Evolutionary conservation across 306 rosid species (phyloP).

Genomic region (Canavalia gladiata): DNA sequence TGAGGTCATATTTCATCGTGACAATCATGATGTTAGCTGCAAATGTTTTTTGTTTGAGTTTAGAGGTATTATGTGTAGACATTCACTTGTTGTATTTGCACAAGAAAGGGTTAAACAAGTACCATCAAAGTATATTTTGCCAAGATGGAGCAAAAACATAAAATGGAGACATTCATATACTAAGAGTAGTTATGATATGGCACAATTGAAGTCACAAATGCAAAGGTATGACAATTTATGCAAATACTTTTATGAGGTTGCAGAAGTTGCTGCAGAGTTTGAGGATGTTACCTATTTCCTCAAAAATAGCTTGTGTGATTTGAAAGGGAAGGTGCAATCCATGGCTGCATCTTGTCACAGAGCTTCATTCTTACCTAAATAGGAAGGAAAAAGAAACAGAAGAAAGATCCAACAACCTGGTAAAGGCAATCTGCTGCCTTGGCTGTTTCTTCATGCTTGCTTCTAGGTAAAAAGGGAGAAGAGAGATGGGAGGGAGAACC

Average conservation of each 20-base stretch:
- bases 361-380: background rate
- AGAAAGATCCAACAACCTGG: background rate
- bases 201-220: background rate
- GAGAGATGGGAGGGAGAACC: background rate
- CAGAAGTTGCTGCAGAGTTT: constrained; percentile 1
- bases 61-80: constrained; percentile 14
- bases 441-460: background rate
- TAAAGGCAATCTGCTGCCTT: background rate
- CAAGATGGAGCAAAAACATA: constrained; percentile 9
- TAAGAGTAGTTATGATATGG: constrained; percentile 6
- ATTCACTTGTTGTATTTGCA: background rate
- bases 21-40: constrained; percentile 13
- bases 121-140: constrained; percentile 4
- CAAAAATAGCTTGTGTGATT: background rate
- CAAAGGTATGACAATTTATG: constrained; percentile 13
- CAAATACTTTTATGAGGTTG: constrained; percentile 1
- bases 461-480: background rate
- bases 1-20: constrained; percentile 13
- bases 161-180: constrained; percentile 10
- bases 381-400: background rate
- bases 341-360: background rate
- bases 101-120: constrained; percentile 25
- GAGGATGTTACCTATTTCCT: constrained; percentile 9
- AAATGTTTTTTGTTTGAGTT: constrained; percentile 3
- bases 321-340: constrained; percentile 5